Percentiles rank a stretch among this genome's conserved stretches.
These are phyloP conservation scores for Tylopilus sp. DNA, from an alignment of 768 basidiomycete genomes.

Conservation along the genomic window DNA sequence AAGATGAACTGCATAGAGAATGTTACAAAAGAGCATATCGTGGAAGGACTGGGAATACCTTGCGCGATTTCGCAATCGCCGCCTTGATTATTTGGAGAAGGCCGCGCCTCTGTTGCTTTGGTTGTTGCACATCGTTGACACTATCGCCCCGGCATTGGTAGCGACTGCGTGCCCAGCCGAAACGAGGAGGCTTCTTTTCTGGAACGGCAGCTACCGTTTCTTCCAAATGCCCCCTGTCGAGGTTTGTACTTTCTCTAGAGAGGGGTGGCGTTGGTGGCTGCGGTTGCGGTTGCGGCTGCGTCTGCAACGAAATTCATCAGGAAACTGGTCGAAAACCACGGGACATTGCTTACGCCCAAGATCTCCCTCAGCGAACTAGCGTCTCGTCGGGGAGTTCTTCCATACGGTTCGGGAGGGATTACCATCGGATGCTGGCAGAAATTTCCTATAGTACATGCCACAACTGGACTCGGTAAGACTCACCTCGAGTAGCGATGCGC, in stretches of 20 bases:
- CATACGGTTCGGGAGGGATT: slow-evolving; percentile 1
- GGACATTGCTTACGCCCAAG: slow-evolving; percentile 14
- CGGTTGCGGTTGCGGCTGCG: slow-evolving; percentile 16
- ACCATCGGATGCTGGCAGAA: slow-evolving; percentile 11
- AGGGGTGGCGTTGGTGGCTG: slow-evolving; percentile 9
- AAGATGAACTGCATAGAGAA: slow-evolving; percentile 19
- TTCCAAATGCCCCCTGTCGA: not conserved
- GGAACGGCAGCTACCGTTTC: slow-evolving; percentile 6
- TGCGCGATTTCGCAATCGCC: slow-evolving; percentile 20
- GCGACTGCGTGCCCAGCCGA: slow-evolving; percentile 4
- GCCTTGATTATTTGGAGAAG: slow-evolving; percentile 19
- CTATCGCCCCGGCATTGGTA: not conserved
- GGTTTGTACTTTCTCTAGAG: slow-evolving; percentile 4
- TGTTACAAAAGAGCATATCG: slow-evolving; percentile 18
- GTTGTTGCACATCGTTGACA: slow-evolving; percentile 7
- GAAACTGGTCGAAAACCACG: not conserved
- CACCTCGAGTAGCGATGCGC: slow-evolving; percentile 25
- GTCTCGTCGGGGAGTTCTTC: not conserved
- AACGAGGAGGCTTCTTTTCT: slow-evolving; percentile 5
- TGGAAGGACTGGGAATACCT: slow-evolving; percentile 18
- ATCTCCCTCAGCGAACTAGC: slow-evolving; percentile 11
- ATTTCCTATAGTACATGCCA: slow-evolving; percentile 1
- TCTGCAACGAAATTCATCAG: slow-evolving; percentile 10
- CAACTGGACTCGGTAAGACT: slow-evolving; percentile 6
- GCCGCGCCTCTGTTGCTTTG: slow-evolving; percentile 9